Base-by-base conservation (phyloP, 208 protist genomes). In the Wallacemonas sp. region DNA sequence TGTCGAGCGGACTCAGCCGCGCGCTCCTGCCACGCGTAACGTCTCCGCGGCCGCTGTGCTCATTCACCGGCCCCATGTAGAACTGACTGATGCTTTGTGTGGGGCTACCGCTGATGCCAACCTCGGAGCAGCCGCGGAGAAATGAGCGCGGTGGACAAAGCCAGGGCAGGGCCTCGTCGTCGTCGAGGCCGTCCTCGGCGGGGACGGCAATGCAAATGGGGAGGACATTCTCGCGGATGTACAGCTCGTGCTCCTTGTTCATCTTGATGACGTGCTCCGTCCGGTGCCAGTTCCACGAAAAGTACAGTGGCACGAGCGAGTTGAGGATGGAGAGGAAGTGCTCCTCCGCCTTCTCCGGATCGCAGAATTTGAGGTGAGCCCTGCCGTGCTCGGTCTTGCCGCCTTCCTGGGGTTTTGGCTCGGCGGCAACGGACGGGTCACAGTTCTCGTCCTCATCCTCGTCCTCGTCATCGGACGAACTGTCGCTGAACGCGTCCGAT, bases 241-340 rank as follows among this genome's bases (percentile, higher is more conserved):
- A 90, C 23, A 63, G 67, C 50, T 89, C 85, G 63, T 87, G 93
- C 62, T 96, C 85, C 64, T 81, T 86, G 67, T 96, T 96, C 55
- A 92, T 89, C 54, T 89, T 84, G 55, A 96, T 89, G 16, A 96
- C 77, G 55, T 92, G 86, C 33, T 92, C 83, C 14, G 76, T 87
- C 16, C 72, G 72, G 59, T 92, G 74, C 90, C 90, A 96, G 74
- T 96, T 96, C 73, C 81, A 96, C 28, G 85, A 93, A 61, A 96
- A 96, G 67, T 96, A 96, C 62, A 86, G 77, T 32, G 78, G 78
- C n/a, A 89, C 74, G 18, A 95, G 77, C 3, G 89, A 90, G 49
- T 93, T 89, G 2, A 95, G 61, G 41, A 95, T 85, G 10, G 63
- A 70, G 16, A 95, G 57, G 45, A 95, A 81, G 65, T 95, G 83